These are phyloP conservation scores for Hypoxylon sp. DNA, from an alignment of 2,329 filamentous ascomycete genomes.

Conservation along the genomic window DNA sequence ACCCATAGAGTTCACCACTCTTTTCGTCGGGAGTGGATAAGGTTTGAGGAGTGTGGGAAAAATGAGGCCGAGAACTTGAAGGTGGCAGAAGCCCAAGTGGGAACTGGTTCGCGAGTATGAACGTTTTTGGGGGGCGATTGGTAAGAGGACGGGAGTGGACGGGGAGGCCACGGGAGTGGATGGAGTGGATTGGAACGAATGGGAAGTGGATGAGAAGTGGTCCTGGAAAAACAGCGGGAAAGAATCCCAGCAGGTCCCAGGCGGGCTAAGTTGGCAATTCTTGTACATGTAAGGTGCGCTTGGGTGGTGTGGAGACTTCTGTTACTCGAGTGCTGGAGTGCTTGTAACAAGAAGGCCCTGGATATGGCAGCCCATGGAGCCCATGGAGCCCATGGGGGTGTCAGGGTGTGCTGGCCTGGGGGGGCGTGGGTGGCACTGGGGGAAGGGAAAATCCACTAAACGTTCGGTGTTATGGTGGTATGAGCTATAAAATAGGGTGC, in stretches of 20 bases:
- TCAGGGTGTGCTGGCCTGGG: slow-evolving; percentile 22
- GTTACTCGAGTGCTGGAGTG: slow-evolving; percentile 5
- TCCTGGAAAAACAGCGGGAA: slow-evolving; percentile 38
- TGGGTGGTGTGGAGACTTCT: slow-evolving; percentile 30
- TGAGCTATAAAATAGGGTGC: slow-evolving; percentile 44
- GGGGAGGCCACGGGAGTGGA: slow-evolving; percentile 24
- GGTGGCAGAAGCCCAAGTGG: slow-evolving; percentile 40
- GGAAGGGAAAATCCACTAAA: slow-evolving; percentile 40
- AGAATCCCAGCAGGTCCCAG: slow-evolving; percentile 22
- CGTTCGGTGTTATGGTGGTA: slow-evolving; percentile 42
- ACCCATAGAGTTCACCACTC: slow-evolving; percentile 35
- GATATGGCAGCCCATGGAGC: background rate
- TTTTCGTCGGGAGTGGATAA: slow-evolving; percentile 30
- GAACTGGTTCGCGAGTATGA: slow-evolving; percentile 40
- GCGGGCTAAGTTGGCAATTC: background rate
- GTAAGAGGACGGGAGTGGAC: slow-evolving; percentile 35
- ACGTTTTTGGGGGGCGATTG: slow-evolving; percentile 17
- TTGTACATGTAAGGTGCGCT: slow-evolving; percentile 4
- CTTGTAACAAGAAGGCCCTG: background rate
- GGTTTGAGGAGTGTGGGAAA: slow-evolving; percentile 34
- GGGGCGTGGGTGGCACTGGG: slow-evolving; percentile 36
- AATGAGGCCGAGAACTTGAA: slow-evolving; percentile 47
- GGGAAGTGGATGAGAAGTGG: slow-evolving; percentile 18
- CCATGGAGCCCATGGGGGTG: slow-evolving; percentile 3
- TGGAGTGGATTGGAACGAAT: slow-evolving; percentile 22